A percentile compares a stretch with the other conserved stretches of the same genome.
Conservation (phyloP, 768 basidiomycete genomes). For the Pulveroboletus sp. region DNA sequence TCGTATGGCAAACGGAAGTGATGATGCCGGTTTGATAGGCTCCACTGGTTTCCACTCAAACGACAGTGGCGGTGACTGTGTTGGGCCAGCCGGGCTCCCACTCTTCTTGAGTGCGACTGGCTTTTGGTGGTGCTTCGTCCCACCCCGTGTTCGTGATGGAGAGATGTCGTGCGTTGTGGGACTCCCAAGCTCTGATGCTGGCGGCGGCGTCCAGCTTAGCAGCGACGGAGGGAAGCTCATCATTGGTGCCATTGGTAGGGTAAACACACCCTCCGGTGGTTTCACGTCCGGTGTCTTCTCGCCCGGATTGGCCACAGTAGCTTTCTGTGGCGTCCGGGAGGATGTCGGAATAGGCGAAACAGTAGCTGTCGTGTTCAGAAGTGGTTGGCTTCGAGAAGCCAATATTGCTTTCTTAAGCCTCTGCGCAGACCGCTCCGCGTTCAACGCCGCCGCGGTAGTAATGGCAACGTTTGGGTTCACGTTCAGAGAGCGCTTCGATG, state of each 20-base stretch:
- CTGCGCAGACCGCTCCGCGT: slow-evolving; percentile 71
- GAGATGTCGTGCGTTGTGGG: slow-evolving; percentile 12
- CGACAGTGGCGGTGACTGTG: background rate
- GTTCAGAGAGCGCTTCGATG: slow-evolving; percentile 36
- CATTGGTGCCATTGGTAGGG: slow-evolving; percentile 16
- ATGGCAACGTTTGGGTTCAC: slow-evolving; percentile 64
- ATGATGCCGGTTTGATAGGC: slow-evolving; percentile 17
- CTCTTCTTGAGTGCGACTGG: slow-evolving; percentile 31
- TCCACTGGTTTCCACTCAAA: slow-evolving; percentile 27
- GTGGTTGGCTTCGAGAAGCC: slow-evolving; percentile 53
- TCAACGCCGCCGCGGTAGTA: slow-evolving; percentile 76
- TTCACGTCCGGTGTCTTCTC: slow-evolving; percentile 2
- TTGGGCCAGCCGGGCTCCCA: background rate
- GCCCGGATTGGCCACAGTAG: slow-evolving; percentile 5
- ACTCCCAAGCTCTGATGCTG: slow-evolving; percentile 15
- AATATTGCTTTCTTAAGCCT: slow-evolving; percentile 67
- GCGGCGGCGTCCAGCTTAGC: slow-evolving; percentile 20
- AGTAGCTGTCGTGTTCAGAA: slow-evolving; percentile 55
- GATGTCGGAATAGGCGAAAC: slow-evolving; percentile 17
- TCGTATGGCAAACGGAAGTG: slow-evolving; percentile 24
- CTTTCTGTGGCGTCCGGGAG: slow-evolving; percentile 29
- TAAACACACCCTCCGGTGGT: background rate
- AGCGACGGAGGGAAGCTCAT: slow-evolving; percentile 24
- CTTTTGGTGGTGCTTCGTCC: slow-evolving; percentile 32
- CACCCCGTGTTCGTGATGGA: slow-evolving; percentile 22